These are phyloP conservation scores for Diospyros lotus DNA, from an alignment of 148 eudicot species.

Conservation along the genomic window DNA sequence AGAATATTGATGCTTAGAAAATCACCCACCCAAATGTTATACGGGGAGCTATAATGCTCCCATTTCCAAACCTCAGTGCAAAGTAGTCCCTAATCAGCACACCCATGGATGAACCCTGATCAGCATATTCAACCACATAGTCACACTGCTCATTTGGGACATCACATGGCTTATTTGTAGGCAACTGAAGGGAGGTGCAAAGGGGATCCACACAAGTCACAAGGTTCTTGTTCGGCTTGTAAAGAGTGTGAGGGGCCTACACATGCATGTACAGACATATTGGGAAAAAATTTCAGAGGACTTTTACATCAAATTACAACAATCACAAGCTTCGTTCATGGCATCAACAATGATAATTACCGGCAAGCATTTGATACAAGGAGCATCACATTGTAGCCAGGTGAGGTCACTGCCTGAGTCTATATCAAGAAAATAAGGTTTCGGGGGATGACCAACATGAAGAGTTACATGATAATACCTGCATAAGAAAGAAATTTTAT, in stretches of 20 bases:
- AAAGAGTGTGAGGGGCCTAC: conserved; percentile 79
- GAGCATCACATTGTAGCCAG: conserved; percentile 95
- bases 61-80: conserved; percentile 48
- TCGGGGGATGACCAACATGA: conserved; percentile 58
- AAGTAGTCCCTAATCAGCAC: conserved; percentile 64
- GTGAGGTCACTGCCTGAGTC: conserved; percentile 93
- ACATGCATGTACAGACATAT: neutral
- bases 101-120: conserved; percentile 76
- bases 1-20: neutral
- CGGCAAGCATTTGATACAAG: conserved; percentile 76
- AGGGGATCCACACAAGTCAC: conserved; percentile 57
- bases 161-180: conserved; percentile 39
- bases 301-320: no score
- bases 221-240: conserved; percentile 63
- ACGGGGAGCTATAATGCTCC: conserved; percentile 37
- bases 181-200: conserved; percentile 52
- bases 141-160: conserved; percentile 75
- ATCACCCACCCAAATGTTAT: conserved; percentile 70
- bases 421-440: conserved; percentile 67
- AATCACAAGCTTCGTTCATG: no score
- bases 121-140: conserved; percentile 82
- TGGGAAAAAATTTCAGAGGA: neutral
- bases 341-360: neutral
- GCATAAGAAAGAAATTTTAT: conserved; percentile 10
- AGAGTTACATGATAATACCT: conserved; percentile 68